Conservation (phyloP, 768 basidiomycete species). For the Xerocomus brunneocitrinus region DNA sequence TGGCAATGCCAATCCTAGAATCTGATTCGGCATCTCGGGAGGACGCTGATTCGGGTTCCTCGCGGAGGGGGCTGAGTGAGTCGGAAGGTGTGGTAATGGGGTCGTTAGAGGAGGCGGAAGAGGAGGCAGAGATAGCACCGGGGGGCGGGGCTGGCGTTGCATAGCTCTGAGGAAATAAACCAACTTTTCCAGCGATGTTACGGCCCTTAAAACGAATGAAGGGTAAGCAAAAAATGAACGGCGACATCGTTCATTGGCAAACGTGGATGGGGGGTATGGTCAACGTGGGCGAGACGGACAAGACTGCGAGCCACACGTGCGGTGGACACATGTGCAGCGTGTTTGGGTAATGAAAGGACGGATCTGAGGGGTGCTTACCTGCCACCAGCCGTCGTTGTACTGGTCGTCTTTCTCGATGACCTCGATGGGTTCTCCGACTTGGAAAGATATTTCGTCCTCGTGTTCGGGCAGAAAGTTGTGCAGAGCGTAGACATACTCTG, state of each 20-base stretch:
- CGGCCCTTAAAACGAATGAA: slow-evolving; percentile 55
- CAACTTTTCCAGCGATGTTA: slow-evolving; percentile 75
- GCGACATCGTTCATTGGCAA: slow-evolving; percentile 14
- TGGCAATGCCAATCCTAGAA: slow-evolving; percentile 26
- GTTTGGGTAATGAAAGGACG: slow-evolving; percentile 9
- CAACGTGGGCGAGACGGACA: slow-evolving; percentile 3
- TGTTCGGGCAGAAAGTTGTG: slow-evolving; percentile 90
- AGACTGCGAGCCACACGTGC: slow-evolving; percentile 7
- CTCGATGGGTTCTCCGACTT: slow-evolving; percentile 80
- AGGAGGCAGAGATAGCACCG: slow-evolving; percentile 21
- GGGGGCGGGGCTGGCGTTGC: slow-evolving; percentile 58
- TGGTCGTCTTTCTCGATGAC: slow-evolving; percentile 91
- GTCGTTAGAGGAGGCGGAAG: slow-evolving; percentile 24
- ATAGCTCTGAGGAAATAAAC: slow-evolving; percentile 89
- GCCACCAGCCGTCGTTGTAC: slow-evolving; percentile 97
- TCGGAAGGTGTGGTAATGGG: slow-evolving; percentile 20
- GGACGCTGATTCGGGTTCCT: slow-evolving; percentile 43
- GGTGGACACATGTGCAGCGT: slow-evolving; percentile 1
- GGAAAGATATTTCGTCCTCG: slow-evolving; percentile 88
- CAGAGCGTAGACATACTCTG: slow-evolving; percentile 81
- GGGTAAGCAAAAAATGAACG: slow-evolving; percentile 23
- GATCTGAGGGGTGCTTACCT: slow-evolving; percentile 37
- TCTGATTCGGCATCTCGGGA: slow-evolving; percentile 21
- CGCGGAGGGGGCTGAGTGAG: slow-evolving; percentile 41
- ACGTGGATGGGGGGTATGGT: slow-evolving; percentile 14